phyloP scores from a whole-genome alignment of 352 stramenopile genomes.

The Phytophthora idaei region DNA sequence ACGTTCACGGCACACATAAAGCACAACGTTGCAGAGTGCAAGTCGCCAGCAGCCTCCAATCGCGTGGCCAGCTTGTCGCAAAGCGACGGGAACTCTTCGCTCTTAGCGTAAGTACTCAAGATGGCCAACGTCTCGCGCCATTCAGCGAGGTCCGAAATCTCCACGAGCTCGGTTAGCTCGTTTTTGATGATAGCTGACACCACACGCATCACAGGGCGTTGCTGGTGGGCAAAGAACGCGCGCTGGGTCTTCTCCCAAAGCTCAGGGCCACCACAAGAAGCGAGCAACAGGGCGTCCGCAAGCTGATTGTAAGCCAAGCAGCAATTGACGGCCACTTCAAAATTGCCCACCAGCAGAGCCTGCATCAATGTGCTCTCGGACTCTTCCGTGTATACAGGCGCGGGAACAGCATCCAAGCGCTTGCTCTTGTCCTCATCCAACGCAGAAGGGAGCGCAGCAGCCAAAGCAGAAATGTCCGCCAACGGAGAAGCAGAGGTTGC shows the following conservation, averaged over 20 bases:
- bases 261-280: conserved; percentile 92
- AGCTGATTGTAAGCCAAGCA: conserved; percentile 96
- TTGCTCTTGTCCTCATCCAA: conserved; percentile 77
- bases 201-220: conserved; percentile 95
- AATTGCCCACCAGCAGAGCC: conserved; percentile 97
- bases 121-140: conserved; percentile 98
- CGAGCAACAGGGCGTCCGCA: conserved; percentile 95
- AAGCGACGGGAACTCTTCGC: conserved; percentile 95
- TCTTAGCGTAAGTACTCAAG: conserved; percentile 97
- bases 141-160: conserved; percentile 91
- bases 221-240: conserved; percentile 92
- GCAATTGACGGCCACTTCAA: conserved; percentile 97
- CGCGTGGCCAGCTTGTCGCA: conserved; percentile 94
- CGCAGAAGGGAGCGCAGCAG: conserved; percentile 45
- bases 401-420: conserved; percentile 64
- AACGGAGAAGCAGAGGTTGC: conserved; percentile 44
- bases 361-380: conserved; percentile 95
- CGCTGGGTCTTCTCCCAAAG: conserved; percentile 97
- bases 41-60: conserved; percentile 92
- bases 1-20: conserved; percentile 97
- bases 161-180: conserved; percentile 83
- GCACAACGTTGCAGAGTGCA: conserved; percentile 93
- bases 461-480: conserved; percentile 56
- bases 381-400: conserved; percentile 85
- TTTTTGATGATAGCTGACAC: conserved; percentile 97